phyloP scores from a whole-genome alignment of 78 protist species.

The Dictyostelium brefeldianum region DNA sequence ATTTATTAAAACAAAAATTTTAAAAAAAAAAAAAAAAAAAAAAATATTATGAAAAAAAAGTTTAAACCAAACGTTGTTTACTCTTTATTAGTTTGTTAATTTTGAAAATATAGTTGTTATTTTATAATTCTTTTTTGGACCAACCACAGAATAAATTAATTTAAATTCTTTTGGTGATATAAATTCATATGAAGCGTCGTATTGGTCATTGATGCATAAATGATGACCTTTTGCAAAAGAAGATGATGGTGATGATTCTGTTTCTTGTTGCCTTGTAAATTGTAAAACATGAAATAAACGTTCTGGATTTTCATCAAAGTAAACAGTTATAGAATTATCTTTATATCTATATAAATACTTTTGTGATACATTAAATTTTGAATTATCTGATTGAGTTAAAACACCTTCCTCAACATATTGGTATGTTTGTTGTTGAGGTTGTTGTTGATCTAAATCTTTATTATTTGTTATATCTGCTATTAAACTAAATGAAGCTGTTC shows the following conservation, averaged over 20 bases:
- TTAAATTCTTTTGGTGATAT: conserved; percentile 15
- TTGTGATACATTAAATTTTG: conserved; percentile 4
- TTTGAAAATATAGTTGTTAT: conserved; percentile 44
- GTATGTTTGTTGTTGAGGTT: background rate
- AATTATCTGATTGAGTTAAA: conserved; percentile 12
- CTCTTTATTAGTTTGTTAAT: background rate
- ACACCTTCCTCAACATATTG: conserved; percentile 54
- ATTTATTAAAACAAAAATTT: too few relatives aligned
- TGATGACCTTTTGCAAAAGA: conserved; percentile 53
- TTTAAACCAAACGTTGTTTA: too few relatives aligned
- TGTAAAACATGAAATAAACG: conserved; percentile 42
- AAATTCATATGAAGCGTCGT: conserved; percentile 43
- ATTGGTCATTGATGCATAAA: conserved; percentile 24
- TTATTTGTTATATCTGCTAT: background rate
- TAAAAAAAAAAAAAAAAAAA: too few relatives aligned
- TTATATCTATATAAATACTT: conserved; percentile 20
- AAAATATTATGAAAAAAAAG: too few relatives aligned
- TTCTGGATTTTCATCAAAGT: conserved; percentile 39
- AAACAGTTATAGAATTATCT: conserved; percentile 37
- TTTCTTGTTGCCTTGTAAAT: background rate
- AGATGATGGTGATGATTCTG: background rate
- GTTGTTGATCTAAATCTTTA: background rate
- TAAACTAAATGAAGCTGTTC: background rate
- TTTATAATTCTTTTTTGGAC: conserved; percentile 60
- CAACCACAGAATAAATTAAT: conserved; percentile 22